Evolutionary conservation across 805 yeast species (phyloP).

Genomic region (Ogataea philodendri): DNA sequence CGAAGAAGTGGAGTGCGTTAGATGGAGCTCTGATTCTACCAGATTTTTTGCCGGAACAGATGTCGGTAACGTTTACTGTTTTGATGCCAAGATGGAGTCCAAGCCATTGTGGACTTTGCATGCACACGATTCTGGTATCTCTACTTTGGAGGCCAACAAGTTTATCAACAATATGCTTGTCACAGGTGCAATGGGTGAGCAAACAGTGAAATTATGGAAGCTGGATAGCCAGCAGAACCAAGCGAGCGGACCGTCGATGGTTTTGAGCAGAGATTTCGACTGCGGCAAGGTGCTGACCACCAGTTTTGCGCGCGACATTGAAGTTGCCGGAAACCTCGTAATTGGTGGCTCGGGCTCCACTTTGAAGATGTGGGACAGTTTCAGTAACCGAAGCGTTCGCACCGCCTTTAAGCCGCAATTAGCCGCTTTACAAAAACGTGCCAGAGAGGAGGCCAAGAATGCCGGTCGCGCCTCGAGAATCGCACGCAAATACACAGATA

Average conservation of each 20-base stretch:
- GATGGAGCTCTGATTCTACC: constrained; percentile 58
- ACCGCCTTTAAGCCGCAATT: constrained; percentile 61
- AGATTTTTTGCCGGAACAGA: constrained; percentile 87
- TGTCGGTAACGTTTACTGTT: constrained; percentile 82
- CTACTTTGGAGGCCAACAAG: constrained; percentile 69
- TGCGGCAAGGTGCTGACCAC: constrained; percentile 87
- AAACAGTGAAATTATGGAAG: constrained; percentile 84
- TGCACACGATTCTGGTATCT: constrained; percentile 94
- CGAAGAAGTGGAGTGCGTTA: constrained; percentile 78
- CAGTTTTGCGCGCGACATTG: constrained; percentile 82
- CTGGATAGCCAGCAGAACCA: constrained; percentile 33
- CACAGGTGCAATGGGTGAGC: constrained; percentile 92
- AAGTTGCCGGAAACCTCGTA: constrained; percentile 72
- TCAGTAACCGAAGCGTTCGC: constrained; percentile 78
- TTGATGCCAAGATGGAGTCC: constrained; percentile 69
- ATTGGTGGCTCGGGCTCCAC: constrained; percentile 86
- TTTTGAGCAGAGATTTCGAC: constrained; percentile 86
- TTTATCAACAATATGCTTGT: constrained; percentile 70
- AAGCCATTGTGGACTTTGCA: constrained; percentile 91
- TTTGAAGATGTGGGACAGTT: constrained; percentile 89
- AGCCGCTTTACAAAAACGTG: constrained; percentile 49
- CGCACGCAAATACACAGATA: constrained; percentile 63
- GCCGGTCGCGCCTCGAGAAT: constrained; percentile 68
- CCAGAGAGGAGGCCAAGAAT: constrained; percentile 54
- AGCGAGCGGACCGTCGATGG: constrained; percentile 66